phyloP scores from a whole-genome alignment of 2,329 filamentous ascomycete genomes.

The Diatrype stigma region DNA sequence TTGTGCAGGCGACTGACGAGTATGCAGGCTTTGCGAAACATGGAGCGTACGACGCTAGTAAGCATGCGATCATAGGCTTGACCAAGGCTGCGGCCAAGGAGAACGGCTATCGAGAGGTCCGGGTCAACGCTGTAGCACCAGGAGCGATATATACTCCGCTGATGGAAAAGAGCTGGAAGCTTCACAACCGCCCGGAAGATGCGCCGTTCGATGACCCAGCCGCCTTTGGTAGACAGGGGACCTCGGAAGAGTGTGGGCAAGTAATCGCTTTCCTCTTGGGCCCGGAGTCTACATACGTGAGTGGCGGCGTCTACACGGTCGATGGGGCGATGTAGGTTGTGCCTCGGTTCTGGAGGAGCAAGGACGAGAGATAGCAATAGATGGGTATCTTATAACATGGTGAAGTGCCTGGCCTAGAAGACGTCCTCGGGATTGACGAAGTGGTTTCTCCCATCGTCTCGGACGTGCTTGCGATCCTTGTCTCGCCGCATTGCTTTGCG shows the following conservation, averaged over 20 bases:
- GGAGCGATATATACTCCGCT: conserved; percentile 47
- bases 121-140: conserved; percentile 44
- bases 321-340: conserved; percentile 37
- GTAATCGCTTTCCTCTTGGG: conserved; percentile 45
- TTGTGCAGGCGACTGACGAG: conserved; percentile 10
- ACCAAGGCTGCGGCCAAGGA: conserved; percentile 33
- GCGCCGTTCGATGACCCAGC: conserved; percentile 39
- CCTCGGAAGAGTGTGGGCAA: conserved; percentile 42
- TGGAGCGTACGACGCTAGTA: conserved; percentile 34
- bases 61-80: conserved; percentile 35
- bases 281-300: conserved; percentile 42
- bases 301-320: conserved; percentile 41
- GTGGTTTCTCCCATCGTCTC: conserved; percentile 75
- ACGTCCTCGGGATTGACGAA: conserved; percentile 81
- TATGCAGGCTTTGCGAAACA: conserved; percentile 34
- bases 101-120: conserved; percentile 38
- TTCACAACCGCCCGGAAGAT: conserved; percentile 29
- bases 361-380: no score
- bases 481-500: conserved; percentile 85
- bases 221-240: conserved; percentile 40
- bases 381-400: not conserved
- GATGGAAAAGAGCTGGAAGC: conserved; percentile 40
- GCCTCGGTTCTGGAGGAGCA: no score
- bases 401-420: conserved; percentile 50
- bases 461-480: conserved; percentile 67